These are phyloP conservation scores for Protomyces inouyei DNA, from an alignment of 1,139 yeast genomes.

Conservation along the genomic window DNA sequence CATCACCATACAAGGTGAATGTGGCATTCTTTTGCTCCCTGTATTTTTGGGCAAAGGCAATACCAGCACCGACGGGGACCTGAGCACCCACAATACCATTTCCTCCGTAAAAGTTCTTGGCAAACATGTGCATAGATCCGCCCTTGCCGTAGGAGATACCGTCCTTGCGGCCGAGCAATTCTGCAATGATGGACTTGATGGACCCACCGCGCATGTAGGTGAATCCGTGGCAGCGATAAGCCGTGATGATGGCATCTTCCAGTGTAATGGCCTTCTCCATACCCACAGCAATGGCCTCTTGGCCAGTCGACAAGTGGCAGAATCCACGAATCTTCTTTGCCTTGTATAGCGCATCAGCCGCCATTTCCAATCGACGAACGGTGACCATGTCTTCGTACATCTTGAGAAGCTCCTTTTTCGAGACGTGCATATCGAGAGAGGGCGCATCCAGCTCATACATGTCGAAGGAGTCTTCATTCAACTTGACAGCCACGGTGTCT, in stretches of 20 bases:
- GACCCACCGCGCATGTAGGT: conserved; percentile 94
- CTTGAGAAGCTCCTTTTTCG: conserved; percentile 71
- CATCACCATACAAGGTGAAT: conserved; percentile 93
- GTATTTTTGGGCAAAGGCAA: conserved; percentile 96
- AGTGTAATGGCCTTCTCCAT: conserved; percentile 87
- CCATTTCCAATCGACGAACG: conserved; percentile 94
- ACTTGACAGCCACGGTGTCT: conserved; percentile 42
- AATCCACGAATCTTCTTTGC: conserved; percentile 98
- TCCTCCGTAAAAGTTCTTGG: conserved; percentile 94
- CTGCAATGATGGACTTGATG: conserved; percentile 85
- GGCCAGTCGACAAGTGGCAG: conserved; percentile 97
- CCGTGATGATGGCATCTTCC: conserved; percentile 84
- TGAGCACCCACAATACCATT: conserved; percentile 99
- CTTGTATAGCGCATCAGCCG: conserved; percentile 94
- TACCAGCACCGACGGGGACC: conserved; percentile 96
- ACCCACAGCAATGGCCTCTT: conserved; percentile 98
- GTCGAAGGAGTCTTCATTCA: conserved; percentile 78
- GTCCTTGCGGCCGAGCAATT: conserved; percentile 90
- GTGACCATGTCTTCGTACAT: conserved; percentile 77
- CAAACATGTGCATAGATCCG: conserved; percentile 99
- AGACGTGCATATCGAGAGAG: conserved; percentile 63
- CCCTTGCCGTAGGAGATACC: conserved; percentile 98
- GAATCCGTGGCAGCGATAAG: conserved; percentile 96
- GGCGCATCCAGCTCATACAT: conserved; percentile 70
- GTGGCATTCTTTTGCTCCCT: conserved; percentile 73